These are phyloP conservation scores for Tulasnella calospora DNA, from an alignment of 768 basidiomycete species.

Conservation along the genomic window DNA sequence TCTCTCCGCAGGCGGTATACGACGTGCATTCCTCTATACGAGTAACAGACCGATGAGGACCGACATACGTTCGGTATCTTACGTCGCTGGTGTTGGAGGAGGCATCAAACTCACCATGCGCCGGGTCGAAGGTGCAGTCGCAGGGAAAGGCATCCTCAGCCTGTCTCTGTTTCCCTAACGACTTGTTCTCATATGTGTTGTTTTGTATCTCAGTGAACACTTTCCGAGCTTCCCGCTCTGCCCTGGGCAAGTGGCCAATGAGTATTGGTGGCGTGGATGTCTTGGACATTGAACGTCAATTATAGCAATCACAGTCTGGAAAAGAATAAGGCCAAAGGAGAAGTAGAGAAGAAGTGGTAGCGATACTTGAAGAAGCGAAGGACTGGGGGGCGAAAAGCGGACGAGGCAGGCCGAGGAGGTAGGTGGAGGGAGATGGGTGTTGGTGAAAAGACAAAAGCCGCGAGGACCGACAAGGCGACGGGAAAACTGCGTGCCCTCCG, in stretches of 20 bases:
- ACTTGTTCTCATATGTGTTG: conserved; percentile 84
- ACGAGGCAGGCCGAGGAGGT: not conserved
- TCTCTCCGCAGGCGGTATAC: conserved; percentile 71
- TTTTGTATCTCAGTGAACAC: conserved; percentile 67
- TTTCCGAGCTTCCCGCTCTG: conserved; percentile 63
- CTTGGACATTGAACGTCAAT: conserved; percentile 20
- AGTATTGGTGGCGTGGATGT: conserved; percentile 38
- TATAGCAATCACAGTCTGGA: conserved; percentile 5
- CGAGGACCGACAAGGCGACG: conserved; percentile 11
- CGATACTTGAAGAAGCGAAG: not conserved
- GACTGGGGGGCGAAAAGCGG: not conserved
- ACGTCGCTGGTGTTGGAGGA: not conserved
- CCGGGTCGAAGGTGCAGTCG: conserved; percentile 84
- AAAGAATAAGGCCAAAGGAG: not conserved
- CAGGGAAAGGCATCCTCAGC: conserved; percentile 90
- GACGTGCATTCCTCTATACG: conserved; percentile 31
- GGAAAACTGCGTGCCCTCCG: not conserved
- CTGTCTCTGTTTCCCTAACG: conserved; percentile 82
- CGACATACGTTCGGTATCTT: conserved; percentile 23
- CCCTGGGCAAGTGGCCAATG: conserved; percentile 73
- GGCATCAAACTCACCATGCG: conserved; percentile 45
- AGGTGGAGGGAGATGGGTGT: not conserved
- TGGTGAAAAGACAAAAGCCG: conserved; percentile 10
- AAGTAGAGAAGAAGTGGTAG: conserved; percentile 1
- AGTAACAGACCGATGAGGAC: conserved; percentile 4